Conservation (phyloP, 768 basidiomycete species). For the Tulasnella sp. region DNA sequence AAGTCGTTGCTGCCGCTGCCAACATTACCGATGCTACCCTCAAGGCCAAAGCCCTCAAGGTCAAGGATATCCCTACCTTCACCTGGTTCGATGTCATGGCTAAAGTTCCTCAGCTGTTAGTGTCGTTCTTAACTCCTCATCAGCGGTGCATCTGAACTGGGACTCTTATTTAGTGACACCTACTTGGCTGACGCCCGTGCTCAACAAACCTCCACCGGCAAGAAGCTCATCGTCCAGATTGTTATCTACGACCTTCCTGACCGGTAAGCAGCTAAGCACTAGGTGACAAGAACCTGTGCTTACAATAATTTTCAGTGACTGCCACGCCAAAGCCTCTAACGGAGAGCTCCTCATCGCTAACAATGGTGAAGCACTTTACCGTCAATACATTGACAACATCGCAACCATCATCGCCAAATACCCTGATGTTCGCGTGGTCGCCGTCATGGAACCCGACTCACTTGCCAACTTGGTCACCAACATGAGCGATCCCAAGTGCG, state of each 20-base stretch:
- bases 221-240: conserved; percentile 33
- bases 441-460: conserved; percentile 55
- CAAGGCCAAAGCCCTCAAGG: conserved; percentile 37
- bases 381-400: conserved; percentile 48
- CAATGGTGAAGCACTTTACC: conserved; percentile 42
- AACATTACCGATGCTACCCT: conserved; percentile 37
- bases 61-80: conserved; percentile 50
- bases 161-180: conserved; percentile 25
- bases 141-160: not conserved
- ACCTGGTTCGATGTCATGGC: conserved; percentile 46
- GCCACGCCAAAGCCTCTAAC: conserved; percentile 50
- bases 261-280: conserved; percentile 19
- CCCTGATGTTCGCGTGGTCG: conserved; percentile 49
- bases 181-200: conserved; percentile 42
- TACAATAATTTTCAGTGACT: conserved; percentile 31
- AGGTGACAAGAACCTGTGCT: not conserved
- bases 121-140: too few species aligned
- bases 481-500: conserved; percentile 44
- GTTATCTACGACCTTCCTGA: conserved; percentile 43
- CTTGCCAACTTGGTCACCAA: conserved; percentile 59
- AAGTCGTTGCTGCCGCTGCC: conserved; percentile 39
- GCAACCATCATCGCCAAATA: conserved; percentile 44
- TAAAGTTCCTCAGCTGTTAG: conserved; percentile 36
- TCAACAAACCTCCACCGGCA: conserved; percentile 29
- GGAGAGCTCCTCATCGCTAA: conserved; percentile 51